Percentiles rank a stretch among this genome's conserved stretches.
Conservation (phyloP, 1,139 yeast species). For the Nadsonia starkeyi-henricii region DNA sequence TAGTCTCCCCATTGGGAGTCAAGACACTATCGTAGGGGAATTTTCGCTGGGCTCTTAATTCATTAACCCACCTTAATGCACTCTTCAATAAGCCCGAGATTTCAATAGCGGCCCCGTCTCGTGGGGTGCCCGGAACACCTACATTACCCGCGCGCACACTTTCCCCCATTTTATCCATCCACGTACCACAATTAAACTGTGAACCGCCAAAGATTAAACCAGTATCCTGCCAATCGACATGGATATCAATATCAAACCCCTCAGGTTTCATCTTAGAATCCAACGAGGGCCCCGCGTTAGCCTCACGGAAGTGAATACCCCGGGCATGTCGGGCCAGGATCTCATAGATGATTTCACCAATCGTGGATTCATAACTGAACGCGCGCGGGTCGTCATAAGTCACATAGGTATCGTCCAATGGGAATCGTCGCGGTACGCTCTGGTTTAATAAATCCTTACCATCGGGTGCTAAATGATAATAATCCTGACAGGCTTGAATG, state of each 20-base stretch:
- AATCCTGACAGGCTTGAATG: constrained; percentile 75
- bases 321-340: constrained; percentile 72
- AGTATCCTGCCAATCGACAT: constrained; percentile 67
- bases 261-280: constrained; percentile 88
- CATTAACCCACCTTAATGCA: constrained; percentile 62
- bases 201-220: constrained; percentile 89
- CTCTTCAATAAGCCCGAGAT: constrained; percentile 82
- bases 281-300: constrained; percentile 80
- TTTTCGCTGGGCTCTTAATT: constrained; percentile 37
- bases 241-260: constrained; percentile 74
- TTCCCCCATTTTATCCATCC: constrained; percentile 99
- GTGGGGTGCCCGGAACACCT: constrained; percentile 92
- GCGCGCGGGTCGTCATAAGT: constrained; percentile 60
- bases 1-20: constrained; percentile 40
- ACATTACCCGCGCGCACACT: constrained; percentile 67
- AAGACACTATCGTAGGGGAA: constrained; percentile 33
- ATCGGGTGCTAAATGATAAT: constrained; percentile 49
- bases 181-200: constrained; percentile 88
- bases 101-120: constrained; percentile 95
- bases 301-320: constrained; percentile 82
- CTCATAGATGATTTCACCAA: constrained; percentile 70
- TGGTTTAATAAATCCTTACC: constrained; percentile 58
- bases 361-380: constrained; percentile 52
- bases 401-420: constrained; percentile 72
- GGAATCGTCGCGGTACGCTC: constrained; percentile 71